These are phyloP conservation scores for Suillus americanus DNA, from an alignment of 768 basidiomycete genomes.

Conservation along the genomic window DNA sequence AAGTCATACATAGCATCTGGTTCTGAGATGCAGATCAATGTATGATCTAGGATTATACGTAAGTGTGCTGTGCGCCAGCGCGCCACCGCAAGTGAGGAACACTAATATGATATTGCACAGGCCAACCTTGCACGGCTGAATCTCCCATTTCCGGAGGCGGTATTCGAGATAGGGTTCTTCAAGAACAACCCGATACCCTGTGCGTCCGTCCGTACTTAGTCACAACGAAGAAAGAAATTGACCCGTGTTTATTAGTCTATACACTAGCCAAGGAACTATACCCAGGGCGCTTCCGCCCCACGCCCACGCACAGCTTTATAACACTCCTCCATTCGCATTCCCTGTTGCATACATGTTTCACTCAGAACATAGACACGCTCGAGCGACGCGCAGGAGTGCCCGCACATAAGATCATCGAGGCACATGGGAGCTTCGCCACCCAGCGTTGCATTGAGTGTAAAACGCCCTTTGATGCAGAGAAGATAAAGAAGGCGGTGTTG, in stretches of 20 bases:
- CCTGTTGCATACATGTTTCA: conserved; percentile 76
- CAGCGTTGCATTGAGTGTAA: conserved; percentile 83
- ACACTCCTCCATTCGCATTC: conserved; percentile 69
- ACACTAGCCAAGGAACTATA: conserved; percentile 91
- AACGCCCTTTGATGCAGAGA: conserved; percentile 54
- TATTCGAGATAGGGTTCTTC: conserved; percentile 92
- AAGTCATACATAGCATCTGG: conserved; percentile 17
- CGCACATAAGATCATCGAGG: conserved; percentile 77
- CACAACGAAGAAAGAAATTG: not conserved
- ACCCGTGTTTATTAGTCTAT: conserved; percentile 56
- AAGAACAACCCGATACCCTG: conserved; percentile 76
- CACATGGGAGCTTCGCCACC: conserved; percentile 92
- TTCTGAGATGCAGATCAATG: not conserved
- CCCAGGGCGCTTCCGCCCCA: conserved; percentile 88
- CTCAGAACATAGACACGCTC: conserved; percentile 92
- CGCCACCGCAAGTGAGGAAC: not conserved
- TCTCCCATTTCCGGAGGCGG: conserved; percentile 91
- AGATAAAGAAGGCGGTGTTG: conserved; percentile 65
- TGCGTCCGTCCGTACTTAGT: conserved; percentile 32
- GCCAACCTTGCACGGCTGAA: conserved; percentile 75
- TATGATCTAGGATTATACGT: conserved; percentile 27
- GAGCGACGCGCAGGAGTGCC: conserved; percentile 84
- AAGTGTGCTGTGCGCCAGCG: conserved; percentile 8
- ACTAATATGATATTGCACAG: conserved; percentile 34
- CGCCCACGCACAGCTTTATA: conserved; percentile 88